These are phyloP conservation scores for Butyriboletus loyo DNA, from an alignment of 768 basidiomycete species.

Conservation along the genomic window DNA sequence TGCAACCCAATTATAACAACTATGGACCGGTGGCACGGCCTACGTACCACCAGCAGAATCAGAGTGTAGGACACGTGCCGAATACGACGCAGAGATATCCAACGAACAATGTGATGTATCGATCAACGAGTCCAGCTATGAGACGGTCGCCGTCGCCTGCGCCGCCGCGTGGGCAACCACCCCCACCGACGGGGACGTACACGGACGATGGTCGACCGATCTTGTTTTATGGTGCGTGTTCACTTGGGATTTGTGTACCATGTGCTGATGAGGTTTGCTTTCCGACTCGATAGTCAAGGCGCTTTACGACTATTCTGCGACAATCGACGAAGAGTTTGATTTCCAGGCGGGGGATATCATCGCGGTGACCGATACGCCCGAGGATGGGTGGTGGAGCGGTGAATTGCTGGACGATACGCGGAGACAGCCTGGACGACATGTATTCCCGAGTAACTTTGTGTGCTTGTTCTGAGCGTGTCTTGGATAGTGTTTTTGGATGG, in stretches of 20 bases:
- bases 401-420: conserved; percentile 75
- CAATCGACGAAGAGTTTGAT: conserved; percentile 91
- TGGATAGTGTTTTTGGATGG: not conserved
- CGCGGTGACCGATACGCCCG: conserved; percentile 89
- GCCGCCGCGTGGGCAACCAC: conserved; percentile 33
- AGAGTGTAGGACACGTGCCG: conserved; percentile 28
- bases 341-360: conserved; percentile 96
- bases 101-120: conserved; percentile 31
- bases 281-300: conserved; percentile 64
- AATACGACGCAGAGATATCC: conserved; percentile 33
- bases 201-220: conserved; percentile 82
- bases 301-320: conserved; percentile 80
- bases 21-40: conserved; percentile 4
- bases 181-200: conserved; percentile 66
- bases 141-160: conserved; percentile 51
- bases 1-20: conserved; percentile 1
- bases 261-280: not conserved
- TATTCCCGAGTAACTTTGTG: conserved; percentile 90
- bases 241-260: not conserved
- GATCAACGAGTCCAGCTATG: conserved; percentile 41
- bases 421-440: conserved; percentile 65
- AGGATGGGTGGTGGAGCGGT: conserved; percentile 98
- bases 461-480: conserved; percentile 56
- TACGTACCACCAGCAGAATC: conserved; percentile 10
- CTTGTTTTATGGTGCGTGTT: conserved; percentile 78